These are phyloP conservation scores for Melanogaster broomeanus DNA, from an alignment of 768 basidiomycete species.

Conservation along the genomic window DNA sequence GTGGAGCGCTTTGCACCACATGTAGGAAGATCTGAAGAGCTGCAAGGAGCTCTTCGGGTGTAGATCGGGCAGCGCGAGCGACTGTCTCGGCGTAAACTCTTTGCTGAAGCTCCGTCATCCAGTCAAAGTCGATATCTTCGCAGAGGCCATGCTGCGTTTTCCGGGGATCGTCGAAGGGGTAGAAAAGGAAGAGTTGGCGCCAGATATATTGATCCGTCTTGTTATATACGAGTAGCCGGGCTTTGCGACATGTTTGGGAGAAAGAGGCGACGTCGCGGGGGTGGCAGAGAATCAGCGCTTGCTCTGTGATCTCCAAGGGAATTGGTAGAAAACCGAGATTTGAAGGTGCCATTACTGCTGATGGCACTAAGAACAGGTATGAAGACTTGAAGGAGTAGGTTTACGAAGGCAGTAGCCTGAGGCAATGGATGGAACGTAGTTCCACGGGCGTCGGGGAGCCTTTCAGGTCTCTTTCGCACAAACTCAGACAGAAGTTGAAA, in stretches of 20 bases:
- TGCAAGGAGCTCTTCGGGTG: constrained; percentile 27
- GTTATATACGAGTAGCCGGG: constrained; percentile 50
- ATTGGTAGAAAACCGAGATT: constrained; percentile 34
- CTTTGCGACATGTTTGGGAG: constrained; percentile 52
- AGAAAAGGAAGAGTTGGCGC: constrained; percentile 60
- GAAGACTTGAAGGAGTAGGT: too few relatives aligned
- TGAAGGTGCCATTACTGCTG: constrained; percentile 5
- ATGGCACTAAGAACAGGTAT: constrained; percentile 3
- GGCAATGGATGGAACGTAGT: too few relatives aligned
- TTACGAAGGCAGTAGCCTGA: too few relatives aligned
- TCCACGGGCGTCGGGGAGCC: neutral
- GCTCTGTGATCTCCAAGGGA: constrained; percentile 62
- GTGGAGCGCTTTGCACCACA: constrained; percentile 39
- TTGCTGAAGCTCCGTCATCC: constrained; percentile 39
- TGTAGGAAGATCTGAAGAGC: constrained; percentile 44
- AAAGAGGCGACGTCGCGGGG: constrained; percentile 62
- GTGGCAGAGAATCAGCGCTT: constrained; percentile 55
- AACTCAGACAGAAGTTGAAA: neutral
- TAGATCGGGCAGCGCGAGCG: constrained; percentile 16
- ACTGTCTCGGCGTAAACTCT: constrained; percentile 45
- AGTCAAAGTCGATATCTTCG: constrained; percentile 26
- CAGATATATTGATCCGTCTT: constrained; percentile 61
- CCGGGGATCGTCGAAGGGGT: constrained; percentile 69
- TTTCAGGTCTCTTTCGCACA: constrained; percentile 1
- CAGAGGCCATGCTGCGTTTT: constrained; percentile 18